Evolutionary conservation across 148 eudicot species (phyloP).

Genomic region (Camellia sinensis): DNA sequence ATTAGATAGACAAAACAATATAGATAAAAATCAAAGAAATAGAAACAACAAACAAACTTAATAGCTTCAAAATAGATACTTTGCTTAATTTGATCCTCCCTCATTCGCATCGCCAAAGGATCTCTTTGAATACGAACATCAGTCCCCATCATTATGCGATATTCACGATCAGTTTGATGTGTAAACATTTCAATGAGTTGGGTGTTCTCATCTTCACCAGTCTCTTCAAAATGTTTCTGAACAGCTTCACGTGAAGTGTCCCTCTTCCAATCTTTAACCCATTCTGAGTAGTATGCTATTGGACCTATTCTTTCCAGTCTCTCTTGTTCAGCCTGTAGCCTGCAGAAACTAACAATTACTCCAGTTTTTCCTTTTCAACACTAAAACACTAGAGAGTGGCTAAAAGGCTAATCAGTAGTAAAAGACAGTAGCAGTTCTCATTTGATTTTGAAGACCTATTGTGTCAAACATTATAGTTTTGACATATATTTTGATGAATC

Average conservation of each 20-base stretch:
- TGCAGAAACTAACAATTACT: constrained; percentile 28
- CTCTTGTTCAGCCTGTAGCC: constrained; percentile 80
- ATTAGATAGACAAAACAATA: neutral
- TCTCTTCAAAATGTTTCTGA: constrained; percentile 95
- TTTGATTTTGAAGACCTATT: neutral
- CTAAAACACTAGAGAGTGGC: neutral
- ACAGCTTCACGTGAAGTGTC: constrained; percentile 95
- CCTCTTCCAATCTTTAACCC: constrained; percentile 91
- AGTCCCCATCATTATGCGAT: constrained; percentile 96
- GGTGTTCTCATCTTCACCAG: constrained; percentile 96
- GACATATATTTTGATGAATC: neutral
- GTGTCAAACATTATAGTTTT: neutral
- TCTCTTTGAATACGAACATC: constrained; percentile 80
- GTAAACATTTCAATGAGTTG: constrained; percentile 89
- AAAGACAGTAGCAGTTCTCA: constrained; percentile 2
- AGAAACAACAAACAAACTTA: constrained; percentile 1
- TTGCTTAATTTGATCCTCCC: constrained; percentile 95
- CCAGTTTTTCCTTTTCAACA: neutral
- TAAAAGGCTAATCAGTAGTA: neutral
- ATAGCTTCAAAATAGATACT: constrained; percentile 44
- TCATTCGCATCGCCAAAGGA: constrained; percentile 97
- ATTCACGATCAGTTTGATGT: constrained; percentile 89
- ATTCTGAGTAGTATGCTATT: constrained; percentile 88
- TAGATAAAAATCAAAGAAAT: neutral
- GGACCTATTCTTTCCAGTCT: constrained; percentile 71